Base-by-base conservation (phyloP, 1,284 basidiomycete genomes). In the Pseudozyma sp. region DNA sequence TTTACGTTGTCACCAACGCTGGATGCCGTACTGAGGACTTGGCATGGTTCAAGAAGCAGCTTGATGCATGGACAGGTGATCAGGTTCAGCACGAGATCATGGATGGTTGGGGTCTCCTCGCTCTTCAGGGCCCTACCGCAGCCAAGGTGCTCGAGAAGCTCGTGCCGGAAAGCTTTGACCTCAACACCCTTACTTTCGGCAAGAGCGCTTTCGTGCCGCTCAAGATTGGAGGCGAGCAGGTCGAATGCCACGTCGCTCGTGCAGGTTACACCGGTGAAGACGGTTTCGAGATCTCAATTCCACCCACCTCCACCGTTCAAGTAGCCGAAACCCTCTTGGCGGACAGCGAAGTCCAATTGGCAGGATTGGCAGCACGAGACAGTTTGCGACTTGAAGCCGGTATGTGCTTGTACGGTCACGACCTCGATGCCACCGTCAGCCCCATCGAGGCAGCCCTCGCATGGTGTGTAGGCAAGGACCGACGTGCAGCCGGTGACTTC, bases 231-330 rank as follows among this genome's bases (percentile, higher is more conserved):
- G 67, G 68, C 10, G 47, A 73, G 18, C 43, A 71, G 47, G 94
- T 64, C 21, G 56, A 80, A n/a, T 84, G 85, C 31, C 97, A 98
- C 84, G 90, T 99, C 39, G 93, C 95, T 10, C 90, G 96, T n/a
- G 94, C 94, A 21, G 96, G 97, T 5, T 99, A 99, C 87, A 99
- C 97, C 0, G 96, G 97, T 38, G 97, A 99, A 86, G 96, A 99
- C 85, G 97, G 96, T 0, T 98, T 99, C 77, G 96, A 99, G 48
- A 94, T 98, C 80, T 97, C 94, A 3, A 92, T 97, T 50, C 93
- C 94, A 1, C 93, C 93, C 1, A 87, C 89, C 11, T 88, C 92
- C 52, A 92, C 94, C 0, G 88, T 90, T 8, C 89, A 89, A 7
- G 88, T 96, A 47, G 91, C 94, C 0, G 87, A 90, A 43, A 86